phyloP scores from a whole-genome alignment of 768 basidiomycete species.

The Pleurotus salmoneostramineus region DNA sequence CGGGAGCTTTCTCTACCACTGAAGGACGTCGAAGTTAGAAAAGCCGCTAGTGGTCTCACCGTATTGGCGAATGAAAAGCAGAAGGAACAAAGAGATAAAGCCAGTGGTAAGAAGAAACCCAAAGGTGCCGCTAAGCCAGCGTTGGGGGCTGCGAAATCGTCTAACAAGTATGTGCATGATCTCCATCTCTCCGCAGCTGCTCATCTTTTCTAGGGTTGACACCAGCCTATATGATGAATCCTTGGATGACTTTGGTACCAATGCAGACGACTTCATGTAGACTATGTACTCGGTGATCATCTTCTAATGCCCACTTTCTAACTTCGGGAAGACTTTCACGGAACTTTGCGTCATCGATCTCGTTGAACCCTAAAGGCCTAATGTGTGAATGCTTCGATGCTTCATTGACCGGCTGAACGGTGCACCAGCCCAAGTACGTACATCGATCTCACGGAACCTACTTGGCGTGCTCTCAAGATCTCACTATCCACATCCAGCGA shows the following conservation, averaged over 20 bases:
- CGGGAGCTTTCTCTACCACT: conserved; percentile 73
- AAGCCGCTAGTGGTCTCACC: conserved; percentile 79
- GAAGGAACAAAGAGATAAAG: conserved; percentile 81
- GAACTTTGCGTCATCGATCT: too few species aligned
- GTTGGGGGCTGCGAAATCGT: conserved; percentile 67
- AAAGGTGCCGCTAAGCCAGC: conserved; percentile 69
- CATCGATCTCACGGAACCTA: too few species aligned
- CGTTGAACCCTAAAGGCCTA: too few species aligned
- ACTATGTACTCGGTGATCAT: conserved; percentile 6
- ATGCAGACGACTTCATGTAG: conserved; percentile 90
- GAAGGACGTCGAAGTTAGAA: conserved; percentile 88
- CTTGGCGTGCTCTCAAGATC: too few species aligned
- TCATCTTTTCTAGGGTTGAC: conserved; percentile 53
- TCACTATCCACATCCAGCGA: background rate
- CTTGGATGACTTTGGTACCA: conserved; percentile 81
- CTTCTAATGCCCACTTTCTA: too few species aligned
- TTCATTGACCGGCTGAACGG: too few species aligned
- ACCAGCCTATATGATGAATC: conserved; percentile 82
- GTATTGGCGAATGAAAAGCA: conserved; percentile 95
- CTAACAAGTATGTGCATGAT: conserved; percentile 46
- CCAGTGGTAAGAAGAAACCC: conserved; percentile 87
- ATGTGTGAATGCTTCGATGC: too few species aligned
- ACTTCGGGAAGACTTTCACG: too few species aligned
- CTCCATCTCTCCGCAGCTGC: background rate
- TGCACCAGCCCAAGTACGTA: too few species aligned